Evolutionary conservation across 2,329 filamentous ascomycete species (phyloP).

Genomic region (Cordyceps cateniannulata): DNA sequence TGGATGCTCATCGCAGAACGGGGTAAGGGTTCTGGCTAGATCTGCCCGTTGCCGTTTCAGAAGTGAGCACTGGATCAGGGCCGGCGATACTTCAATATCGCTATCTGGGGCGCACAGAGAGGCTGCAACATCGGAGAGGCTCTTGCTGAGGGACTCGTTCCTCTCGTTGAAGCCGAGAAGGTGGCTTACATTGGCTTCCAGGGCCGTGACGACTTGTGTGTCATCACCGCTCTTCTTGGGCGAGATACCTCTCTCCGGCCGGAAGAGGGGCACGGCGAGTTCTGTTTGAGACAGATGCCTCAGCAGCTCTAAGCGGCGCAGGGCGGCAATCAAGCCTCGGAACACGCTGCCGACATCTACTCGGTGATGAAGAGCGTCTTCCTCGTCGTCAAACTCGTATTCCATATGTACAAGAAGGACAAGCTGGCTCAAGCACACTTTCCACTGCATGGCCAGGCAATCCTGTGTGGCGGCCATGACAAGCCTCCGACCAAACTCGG

Average conservation of each 20-base stretch:
- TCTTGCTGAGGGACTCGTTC: constrained; percentile 46
- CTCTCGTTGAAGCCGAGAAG: constrained; percentile 55
- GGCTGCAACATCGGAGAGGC: constrained; percentile 60
- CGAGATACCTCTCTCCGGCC: constrained; percentile 26
- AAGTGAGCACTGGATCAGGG: constrained; percentile 56
- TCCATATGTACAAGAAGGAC: constrained; percentile 82
- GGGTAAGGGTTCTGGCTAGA: constrained; percentile 49
- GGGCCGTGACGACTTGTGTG: constrained; percentile 45
- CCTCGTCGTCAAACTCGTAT: constrained; percentile 68
- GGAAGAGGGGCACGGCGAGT: constrained; percentile 43
- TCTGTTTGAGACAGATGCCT: constrained; percentile 60
- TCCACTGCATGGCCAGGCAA: constrained; percentile 63
- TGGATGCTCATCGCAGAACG: constrained; percentile 49
- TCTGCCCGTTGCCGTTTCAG: constrained; percentile 54
- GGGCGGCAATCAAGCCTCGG: constrained; percentile 59
- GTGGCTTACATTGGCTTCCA: constrained; percentile 55
- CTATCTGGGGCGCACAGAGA: constrained; percentile 60
- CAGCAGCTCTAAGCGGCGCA: constrained; percentile 69
- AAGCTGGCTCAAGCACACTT: constrained; percentile 73
- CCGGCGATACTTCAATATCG: constrained; percentile 56
- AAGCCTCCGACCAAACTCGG: constrained; percentile 69
- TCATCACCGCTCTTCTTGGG: constrained; percentile 40
- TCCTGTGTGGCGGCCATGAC: constrained; percentile 75
- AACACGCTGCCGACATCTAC: constrained; percentile 66
- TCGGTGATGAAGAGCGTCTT: constrained; percentile 54